These are phyloP conservation scores for Penicillium canariense DNA, from an alignment of 495 filamentous ascomycete genomes.

Conservation along the genomic window DNA sequence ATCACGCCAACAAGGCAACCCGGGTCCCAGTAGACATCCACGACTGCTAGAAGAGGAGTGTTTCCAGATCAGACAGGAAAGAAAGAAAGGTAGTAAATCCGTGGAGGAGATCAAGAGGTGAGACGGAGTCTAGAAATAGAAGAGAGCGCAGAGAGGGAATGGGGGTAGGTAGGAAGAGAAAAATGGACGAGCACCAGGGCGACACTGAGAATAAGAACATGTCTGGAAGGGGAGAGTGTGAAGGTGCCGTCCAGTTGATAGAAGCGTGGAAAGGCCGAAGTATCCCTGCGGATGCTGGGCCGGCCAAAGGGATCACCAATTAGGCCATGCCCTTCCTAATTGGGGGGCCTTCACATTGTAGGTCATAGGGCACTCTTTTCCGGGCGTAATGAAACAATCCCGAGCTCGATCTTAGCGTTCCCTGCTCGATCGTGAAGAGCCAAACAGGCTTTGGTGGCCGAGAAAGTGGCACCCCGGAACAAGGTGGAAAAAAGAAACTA, in stretches of 20 bases:
- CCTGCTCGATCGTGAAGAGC: constrained; percentile 13
- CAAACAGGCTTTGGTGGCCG: constrained; percentile 2
- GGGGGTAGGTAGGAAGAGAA: neutral
- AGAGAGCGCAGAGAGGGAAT: too few species aligned
- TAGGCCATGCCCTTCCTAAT: constrained; percentile 16
- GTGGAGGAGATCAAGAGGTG: neutral
- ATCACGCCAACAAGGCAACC: too few species aligned
- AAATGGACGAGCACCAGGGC: neutral
- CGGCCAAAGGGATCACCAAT: constrained; percentile 16
- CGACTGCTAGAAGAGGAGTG: too few species aligned
- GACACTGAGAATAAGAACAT: constrained; percentile 18
- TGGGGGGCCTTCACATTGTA: constrained; percentile 12
- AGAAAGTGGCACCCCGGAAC: neutral
- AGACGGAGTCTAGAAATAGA: neutral
- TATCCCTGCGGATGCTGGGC: constrained; percentile 5
- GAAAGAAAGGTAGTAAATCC: neutral
- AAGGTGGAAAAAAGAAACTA: constrained; percentile 12
- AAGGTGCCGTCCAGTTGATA: neutral
- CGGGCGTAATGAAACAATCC: constrained; percentile 6
- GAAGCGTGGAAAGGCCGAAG: constrained; percentile 4
- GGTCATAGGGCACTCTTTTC: constrained; percentile 5
- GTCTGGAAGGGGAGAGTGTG: constrained; percentile 10
- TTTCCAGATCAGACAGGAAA: too few species aligned
- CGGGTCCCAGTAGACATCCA: too few species aligned
- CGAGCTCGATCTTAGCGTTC: neutral